These are phyloP conservation scores for Spencermartinsiella europaea DNA, from an alignment of 805 yeast species.

Conservation along the genomic window DNA sequence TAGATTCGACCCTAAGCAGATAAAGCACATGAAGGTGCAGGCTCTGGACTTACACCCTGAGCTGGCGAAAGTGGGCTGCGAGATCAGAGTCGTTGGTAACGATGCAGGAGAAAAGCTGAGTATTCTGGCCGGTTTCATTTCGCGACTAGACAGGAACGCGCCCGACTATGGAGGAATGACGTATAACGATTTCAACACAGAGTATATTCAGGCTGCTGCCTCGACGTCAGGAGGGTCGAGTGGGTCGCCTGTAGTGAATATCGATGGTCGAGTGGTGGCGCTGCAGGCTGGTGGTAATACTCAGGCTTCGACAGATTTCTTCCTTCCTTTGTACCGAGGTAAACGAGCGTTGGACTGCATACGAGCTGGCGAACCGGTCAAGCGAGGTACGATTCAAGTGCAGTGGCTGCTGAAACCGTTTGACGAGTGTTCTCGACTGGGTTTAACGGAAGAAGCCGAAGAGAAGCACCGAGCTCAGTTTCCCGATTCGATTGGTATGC, in stretches of 20 bases:
- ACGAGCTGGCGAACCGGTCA: slow-evolving; percentile 52
- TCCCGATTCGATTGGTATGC: slow-evolving; percentile 71
- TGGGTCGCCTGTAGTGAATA: slow-evolving; percentile 93
- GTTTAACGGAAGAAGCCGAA: slow-evolving; percentile 72
- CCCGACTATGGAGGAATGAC: slow-evolving; percentile 88
- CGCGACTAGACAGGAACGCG: slow-evolving; percentile 84
- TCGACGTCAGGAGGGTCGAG: slow-evolving; percentile 94
- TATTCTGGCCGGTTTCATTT: slow-evolving; percentile 78
- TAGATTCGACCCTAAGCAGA: slow-evolving; percentile 62
- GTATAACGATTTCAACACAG: slow-evolving; percentile 90
- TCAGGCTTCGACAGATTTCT: slow-evolving; percentile 90
- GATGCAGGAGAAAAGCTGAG: slow-evolving; percentile 94
- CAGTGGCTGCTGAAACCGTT: slow-evolving; percentile 85
- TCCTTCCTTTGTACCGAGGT: slow-evolving; percentile 80
- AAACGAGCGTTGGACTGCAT: slow-evolving; percentile 73
- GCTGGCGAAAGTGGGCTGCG: slow-evolving; percentile 84
- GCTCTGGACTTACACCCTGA: slow-evolving; percentile 72
- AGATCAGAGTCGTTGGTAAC: slow-evolving; percentile 91
- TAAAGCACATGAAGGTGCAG: slow-evolving; percentile 68
- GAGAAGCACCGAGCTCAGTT: slow-evolving; percentile 58
- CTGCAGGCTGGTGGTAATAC: slow-evolving; percentile 92
- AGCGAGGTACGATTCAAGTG: slow-evolving; percentile 89
- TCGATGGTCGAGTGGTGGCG: slow-evolving; percentile 83
- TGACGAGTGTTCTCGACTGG: slow-evolving; percentile 86
- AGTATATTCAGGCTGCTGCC: slow-evolving; percentile 94